Evolutionary conservation across 2,329 filamentous ascomycete species (phyloP).

Genomic region (Fusarium napiforme): DNA sequence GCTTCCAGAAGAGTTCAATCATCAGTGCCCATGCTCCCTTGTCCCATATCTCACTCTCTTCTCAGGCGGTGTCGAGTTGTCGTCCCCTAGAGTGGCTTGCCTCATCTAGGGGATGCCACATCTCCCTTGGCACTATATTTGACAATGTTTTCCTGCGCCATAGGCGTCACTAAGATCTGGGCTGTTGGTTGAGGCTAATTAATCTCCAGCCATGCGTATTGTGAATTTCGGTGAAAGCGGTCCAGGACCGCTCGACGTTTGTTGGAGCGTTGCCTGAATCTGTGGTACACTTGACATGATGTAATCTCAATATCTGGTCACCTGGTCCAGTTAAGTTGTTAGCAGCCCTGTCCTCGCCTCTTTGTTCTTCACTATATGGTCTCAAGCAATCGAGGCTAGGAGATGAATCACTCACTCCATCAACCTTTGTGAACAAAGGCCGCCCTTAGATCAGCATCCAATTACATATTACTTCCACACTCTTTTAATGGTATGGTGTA

Average conservation of each 20-base stretch:
- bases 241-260: constrained; percentile 20
- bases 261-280: constrained; percentile 29
- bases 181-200: constrained; percentile 35
- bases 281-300: constrained; percentile 26
- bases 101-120: constrained; percentile 40
- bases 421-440: constrained; percentile 18
- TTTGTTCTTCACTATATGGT: constrained; percentile 25
- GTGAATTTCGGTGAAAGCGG: constrained; percentile 44
- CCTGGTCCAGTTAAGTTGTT: constrained; percentile 18
- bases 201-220: constrained; percentile 40
- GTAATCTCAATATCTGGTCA: constrained; percentile 37
- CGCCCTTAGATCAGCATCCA: constrained; percentile 9
- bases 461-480: background rate
- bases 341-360: background rate
- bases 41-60: constrained; percentile 18
- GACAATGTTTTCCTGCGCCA: constrained; percentile 29
- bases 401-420: constrained; percentile 28
- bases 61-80: constrained; percentile 37
- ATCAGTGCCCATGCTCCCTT: constrained; percentile 26
- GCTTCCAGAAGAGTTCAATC: constrained; percentile 41
- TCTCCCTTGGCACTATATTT: constrained; percentile 31
- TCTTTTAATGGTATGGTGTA: background rate
- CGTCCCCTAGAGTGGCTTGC: constrained; percentile 41
- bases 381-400: constrained; percentile 21
- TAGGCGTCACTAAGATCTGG: constrained; percentile 19